These are phyloP conservation scores for Lathyrus sativus DNA, from an alignment of 306 rosid genomes.

Conservation along the genomic window DNA sequence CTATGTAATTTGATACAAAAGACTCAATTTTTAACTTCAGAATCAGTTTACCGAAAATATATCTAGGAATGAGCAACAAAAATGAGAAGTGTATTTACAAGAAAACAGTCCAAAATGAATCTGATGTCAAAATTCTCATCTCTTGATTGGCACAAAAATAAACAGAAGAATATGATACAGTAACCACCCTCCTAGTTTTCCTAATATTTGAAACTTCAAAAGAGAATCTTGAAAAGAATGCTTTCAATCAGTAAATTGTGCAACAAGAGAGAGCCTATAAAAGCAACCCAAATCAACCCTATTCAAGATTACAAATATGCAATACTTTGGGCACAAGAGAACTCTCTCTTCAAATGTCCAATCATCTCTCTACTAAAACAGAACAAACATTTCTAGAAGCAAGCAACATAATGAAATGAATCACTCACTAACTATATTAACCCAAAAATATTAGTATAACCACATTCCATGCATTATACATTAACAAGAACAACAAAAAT, in stretches of 20 bases:
- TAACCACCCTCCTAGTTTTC: constrained; percentile 17
- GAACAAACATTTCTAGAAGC: constrained; percentile 21
- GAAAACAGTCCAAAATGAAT: not conserved
- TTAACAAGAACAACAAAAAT: not conserved
- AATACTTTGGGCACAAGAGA: not conserved
- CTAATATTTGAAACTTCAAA: not conserved
- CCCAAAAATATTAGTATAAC: not conserved
- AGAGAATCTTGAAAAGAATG: constrained; percentile 16
- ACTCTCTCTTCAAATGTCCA: constrained; percentile 12
- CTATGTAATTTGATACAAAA: not conserved
- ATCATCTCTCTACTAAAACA: not conserved
- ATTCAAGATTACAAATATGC: not conserved
- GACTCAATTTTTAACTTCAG: not conserved
- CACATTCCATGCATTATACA: constrained; percentile 5
- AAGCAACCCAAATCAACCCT: not conserved
- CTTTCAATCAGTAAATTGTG: not conserved
- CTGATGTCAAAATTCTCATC: not conserved
- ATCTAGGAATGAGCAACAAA: constrained; percentile 14
- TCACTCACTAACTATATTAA: not conserved
- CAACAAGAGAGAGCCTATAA: constrained; percentile 1
- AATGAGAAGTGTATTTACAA: not conserved
- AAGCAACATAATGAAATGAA: constrained; percentile 14
- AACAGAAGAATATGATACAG: not conserved
- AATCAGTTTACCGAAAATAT: constrained; percentile 11
- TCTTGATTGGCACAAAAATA: constrained; percentile 6